Base-by-base conservation (phyloP, 495 filamentous ascomycete genomes). In the Oidiodendron maius region DNA sequence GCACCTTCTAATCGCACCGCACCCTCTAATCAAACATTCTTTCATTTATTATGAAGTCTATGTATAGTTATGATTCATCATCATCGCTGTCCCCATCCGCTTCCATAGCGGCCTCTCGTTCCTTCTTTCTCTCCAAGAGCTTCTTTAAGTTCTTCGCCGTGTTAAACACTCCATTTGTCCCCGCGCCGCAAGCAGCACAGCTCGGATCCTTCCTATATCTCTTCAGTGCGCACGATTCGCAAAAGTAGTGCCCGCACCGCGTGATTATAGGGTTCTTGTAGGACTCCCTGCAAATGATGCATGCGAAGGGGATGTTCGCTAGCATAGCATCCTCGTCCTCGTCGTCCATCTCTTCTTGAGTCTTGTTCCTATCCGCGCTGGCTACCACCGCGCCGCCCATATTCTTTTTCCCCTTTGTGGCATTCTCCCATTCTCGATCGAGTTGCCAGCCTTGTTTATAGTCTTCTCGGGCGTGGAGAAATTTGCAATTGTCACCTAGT, bases 381-480 rank as follows among this genome's bases (percentile, higher is more conserved):
- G 84, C 80, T 1, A 87, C 69, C 12, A 80, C 74, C 30, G 74
- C 81, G 12, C 82, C 86, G 8, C 59, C 69, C 1, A 80, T 48
- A 32, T 81, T 80, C 50, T 78, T 81, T 62, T 89, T 89, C 18
- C 84, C 84, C 54, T 89, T 89, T 4, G 80, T 87, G 2, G 77
- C 78, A 24, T 77, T 81, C 61, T 97, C 93, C 93, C 93, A 98
- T 17, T 97, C 94, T 11, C 75, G 72, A 63, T 98, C 93, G 10
- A 97, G 69, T 59, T 97, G 87, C 94, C 94, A 98, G 2, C 93
- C 93, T 65, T 89, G 84, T 39, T 88, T 86, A 61, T 94, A 91
- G 64, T 93, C 87, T 55, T 94, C 87, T 10, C 94, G 76, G 1
- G 80, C 78, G 59, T 98, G 91, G 2, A 91, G 63, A 67, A 87